A percentile compares a stretch with the other conserved stretches of the same genome.
phyloP scores from a whole-genome alignment of 768 basidiomycete species.

The Scleroderma bovista region DNA sequence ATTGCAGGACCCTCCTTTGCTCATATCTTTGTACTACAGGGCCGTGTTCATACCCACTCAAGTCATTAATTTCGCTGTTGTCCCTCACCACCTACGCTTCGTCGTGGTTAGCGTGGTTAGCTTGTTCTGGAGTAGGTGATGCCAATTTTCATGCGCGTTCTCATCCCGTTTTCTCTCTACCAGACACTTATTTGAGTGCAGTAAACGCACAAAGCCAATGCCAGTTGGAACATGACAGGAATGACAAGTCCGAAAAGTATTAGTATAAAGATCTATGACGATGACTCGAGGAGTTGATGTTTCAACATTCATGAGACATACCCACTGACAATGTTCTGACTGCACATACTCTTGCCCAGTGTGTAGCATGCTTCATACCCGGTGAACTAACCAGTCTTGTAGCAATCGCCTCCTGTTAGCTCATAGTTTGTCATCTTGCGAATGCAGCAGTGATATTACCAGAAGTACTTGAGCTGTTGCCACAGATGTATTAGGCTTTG shows the following conservation, averaged over 20 bases:
- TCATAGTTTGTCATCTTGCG: no score
- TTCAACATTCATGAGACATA: not conserved
- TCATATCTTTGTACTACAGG: conserved; percentile 33
- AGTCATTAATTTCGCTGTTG: conserved; percentile 69
- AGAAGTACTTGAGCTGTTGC: no score
- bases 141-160: not conserved
- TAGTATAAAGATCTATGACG: no score
- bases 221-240: not conserved
- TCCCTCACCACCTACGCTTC: conserved; percentile 75
- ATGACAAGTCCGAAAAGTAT: not conserved
- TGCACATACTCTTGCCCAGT: no score
- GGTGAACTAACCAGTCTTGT: no score
- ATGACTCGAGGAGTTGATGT: no score
- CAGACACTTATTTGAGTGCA: conserved; percentile 61
- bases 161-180: not conserved
- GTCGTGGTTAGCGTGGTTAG: conserved; percentile 71
- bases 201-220: conserved; percentile 36
- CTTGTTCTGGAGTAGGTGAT: conserved; percentile 72
- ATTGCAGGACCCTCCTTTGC: not conserved
- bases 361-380: no score
- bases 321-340: no score
- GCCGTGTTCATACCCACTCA: conserved; percentile 73
- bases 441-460: no score
- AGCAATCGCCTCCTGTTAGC: no score
- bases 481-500: no score